phyloP scores from a whole-genome alignment of 2,329 filamentous ascomycete genomes.

The Colletotrichum truncatum region DNA sequence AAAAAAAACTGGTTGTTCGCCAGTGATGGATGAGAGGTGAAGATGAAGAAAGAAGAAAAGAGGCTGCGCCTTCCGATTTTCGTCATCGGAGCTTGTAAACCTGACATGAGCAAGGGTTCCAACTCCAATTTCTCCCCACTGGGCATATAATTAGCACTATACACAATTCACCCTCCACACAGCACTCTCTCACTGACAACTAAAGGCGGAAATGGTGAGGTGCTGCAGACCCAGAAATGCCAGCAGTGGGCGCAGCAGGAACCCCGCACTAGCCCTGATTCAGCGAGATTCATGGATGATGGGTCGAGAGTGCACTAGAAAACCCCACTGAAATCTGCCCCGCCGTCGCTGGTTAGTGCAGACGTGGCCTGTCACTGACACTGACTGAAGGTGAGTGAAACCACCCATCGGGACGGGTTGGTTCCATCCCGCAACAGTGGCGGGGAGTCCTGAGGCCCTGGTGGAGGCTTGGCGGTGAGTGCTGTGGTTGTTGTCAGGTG shows the following conservation, averaged over 20 bases:
- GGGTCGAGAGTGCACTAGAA: background rate
- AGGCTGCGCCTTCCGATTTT: slow-evolving; percentile 17
- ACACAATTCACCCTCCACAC: background rate
- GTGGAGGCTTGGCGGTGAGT: slow-evolving; percentile 24
- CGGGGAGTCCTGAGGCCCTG: background rate
- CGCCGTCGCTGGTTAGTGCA: background rate
- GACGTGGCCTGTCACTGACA: slow-evolving; percentile 20
- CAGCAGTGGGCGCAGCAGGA: slow-evolving; percentile 25
- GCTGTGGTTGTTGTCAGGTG: background rate
- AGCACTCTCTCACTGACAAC: background rate
- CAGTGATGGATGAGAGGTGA: background rate
- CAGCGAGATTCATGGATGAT: slow-evolving; percentile 6
- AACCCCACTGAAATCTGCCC: slow-evolving; percentile 10
- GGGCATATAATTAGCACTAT: slow-evolving; percentile 21
- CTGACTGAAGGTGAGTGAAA: slow-evolving; percentile 19
- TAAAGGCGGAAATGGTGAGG: background rate
- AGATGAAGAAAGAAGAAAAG: slow-evolving; percentile 21
- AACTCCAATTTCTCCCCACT: slow-evolving; percentile 25
- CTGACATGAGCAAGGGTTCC: slow-evolving; percentile 10
- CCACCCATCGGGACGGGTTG: slow-evolving; percentile 12
- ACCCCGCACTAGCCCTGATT: slow-evolving; percentile 32
- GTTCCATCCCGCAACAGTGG: slow-evolving; percentile 21
- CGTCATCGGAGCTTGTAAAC: slow-evolving; percentile 23
- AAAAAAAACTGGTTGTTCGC: background rate
- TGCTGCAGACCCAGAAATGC: slow-evolving; percentile 20